These are phyloP conservation scores for Hymenochaete sp. DNA, from an alignment of 1,284 basidiomycete species.

Conservation along the genomic window DNA sequence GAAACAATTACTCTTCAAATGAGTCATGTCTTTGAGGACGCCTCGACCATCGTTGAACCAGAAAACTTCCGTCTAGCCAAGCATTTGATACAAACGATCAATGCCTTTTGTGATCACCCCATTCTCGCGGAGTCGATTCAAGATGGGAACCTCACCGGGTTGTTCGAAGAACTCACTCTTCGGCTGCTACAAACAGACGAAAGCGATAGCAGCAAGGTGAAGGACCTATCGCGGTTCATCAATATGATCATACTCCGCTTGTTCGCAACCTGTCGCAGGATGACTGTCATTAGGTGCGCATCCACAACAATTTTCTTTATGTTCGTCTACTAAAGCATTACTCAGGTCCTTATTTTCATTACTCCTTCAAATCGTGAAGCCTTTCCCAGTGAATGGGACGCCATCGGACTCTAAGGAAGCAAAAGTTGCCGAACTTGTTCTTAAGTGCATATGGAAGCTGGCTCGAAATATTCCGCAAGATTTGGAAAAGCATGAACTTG, in stretches of 20 bases:
- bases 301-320: not conserved
- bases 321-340: conserved; percentile 8
- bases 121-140: conserved; percentile 76
- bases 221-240: conserved; percentile 90
- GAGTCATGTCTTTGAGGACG: conserved; percentile 79
- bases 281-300: conserved; percentile 84
- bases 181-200: conserved; percentile 90
- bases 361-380: conserved; percentile 81
- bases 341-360: conserved; percentile 71
- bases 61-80: conserved; percentile 88
- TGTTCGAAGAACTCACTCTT: conserved; percentile 82
- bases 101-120: conserved; percentile 83
- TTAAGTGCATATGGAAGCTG: conserved; percentile 99
- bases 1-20: conserved; percentile 85
- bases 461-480: conserved; percentile 92
- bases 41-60: conserved; percentile 61
- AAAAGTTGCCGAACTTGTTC: conserved; percentile 89
- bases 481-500: conserved; percentile 70
- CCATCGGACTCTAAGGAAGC: conserved; percentile 68
- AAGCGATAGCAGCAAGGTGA: conserved; percentile 62
- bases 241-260: conserved; percentile 96
- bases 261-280: conserved; percentile 85
- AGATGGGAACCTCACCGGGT: conserved; percentile 66
- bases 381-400: conserved; percentile 67
- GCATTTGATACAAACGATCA: conserved; percentile 90